Conservation (phyloP, 2,329 filamentous ascomycete genomes). For the Elsinoe arachidis region DNA sequence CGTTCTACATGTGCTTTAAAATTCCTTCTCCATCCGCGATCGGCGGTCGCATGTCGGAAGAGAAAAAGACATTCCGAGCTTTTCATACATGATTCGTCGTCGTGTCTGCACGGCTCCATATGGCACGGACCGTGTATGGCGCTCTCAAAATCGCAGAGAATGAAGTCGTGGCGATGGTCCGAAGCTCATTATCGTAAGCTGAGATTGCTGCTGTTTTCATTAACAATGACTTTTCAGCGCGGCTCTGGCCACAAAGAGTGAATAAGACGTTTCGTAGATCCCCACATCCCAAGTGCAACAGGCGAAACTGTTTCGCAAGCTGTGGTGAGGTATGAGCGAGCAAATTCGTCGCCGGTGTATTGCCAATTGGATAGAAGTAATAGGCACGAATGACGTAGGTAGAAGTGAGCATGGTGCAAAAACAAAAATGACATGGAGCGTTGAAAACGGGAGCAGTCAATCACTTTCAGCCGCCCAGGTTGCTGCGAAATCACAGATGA, state of each 20-base stretch:
- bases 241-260: slow-evolving; percentile 39
- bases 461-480: neutral
- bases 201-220: neutral
- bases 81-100: neutral
- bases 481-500: neutral
- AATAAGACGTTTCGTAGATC: slow-evolving; percentile 51
- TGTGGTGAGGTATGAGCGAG: slow-evolving; percentile 39
- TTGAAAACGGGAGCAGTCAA: neutral
- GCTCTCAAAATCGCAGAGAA: slow-evolving; percentile 47
- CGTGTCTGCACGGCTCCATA: neutral
- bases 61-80: slow-evolving; percentile 49
- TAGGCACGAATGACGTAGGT: slow-evolving; percentile 10
- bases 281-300: slow-evolving; percentile 49
- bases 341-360: slow-evolving; percentile 46
- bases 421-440: neutral
- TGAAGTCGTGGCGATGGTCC: slow-evolving; percentile 22
- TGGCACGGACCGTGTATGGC: slow-evolving; percentile 40
- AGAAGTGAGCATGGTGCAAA: slow-evolving; percentile 12
- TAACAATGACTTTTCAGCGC: slow-evolving; percentile 26
- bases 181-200: neutral
- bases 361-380: slow-evolving; percentile 36
- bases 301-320: slow-evolving; percentile 38
- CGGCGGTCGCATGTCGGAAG: slow-evolving; percentile 33
- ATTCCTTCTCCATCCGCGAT: slow-evolving; percentile 18
- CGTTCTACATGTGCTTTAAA: slow-evolving; percentile 39